phyloP scores from a whole-genome alignment of 495 filamentous ascomycete genomes.

The Xylaria acuta region DNA sequence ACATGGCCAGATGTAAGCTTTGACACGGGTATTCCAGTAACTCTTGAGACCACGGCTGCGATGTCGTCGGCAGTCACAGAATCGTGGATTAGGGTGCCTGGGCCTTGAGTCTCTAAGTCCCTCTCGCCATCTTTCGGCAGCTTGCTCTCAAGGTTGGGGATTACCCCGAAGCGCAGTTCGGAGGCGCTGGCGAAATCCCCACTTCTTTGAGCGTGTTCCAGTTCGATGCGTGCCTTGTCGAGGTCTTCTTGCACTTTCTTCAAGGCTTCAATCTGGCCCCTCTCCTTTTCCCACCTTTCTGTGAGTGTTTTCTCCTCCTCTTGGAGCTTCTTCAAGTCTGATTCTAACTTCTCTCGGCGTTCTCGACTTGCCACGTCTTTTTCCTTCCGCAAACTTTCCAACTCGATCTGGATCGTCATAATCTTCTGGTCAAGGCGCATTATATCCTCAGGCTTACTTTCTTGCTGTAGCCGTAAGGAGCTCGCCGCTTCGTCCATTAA shows the following conservation, averaged over 20 bases:
- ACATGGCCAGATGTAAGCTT: constrained; percentile 92
- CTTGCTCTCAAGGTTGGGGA: constrained; percentile 78
- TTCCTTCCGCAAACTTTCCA: constrained; percentile 95
- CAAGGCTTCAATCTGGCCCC: constrained; percentile 78
- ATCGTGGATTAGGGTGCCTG: constrained; percentile 80
- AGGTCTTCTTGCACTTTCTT: constrained; percentile 86
- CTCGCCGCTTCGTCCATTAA: constrained; percentile 95
- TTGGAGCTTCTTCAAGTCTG: constrained; percentile 73
- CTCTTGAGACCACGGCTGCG: constrained; percentile 83
- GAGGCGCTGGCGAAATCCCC: constrained; percentile 91
- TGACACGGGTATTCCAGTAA: constrained; percentile 89
- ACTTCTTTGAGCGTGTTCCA: constrained; percentile 86
- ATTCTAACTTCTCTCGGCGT: constrained; percentile 83
- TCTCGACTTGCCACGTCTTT: constrained; percentile 87
- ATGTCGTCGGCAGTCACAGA: constrained; percentile 95
- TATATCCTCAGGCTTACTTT: constrained; percentile 94
- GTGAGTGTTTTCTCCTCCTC: constrained; percentile 71
- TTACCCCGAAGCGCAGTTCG: constrained; percentile 84
- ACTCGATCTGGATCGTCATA: constrained; percentile 95
- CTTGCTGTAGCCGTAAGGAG: constrained; percentile 87
- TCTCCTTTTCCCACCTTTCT: constrained; percentile 88
- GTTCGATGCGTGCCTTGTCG: constrained; percentile 81
- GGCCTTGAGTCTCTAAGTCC: constrained; percentile 43
- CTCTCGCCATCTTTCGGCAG: constrained; percentile 76
- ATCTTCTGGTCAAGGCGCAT: constrained; percentile 90